Base-by-base conservation (phyloP, 495 filamentous ascomycete genomes). In the Aspergillus sclerotioniger region DNA sequence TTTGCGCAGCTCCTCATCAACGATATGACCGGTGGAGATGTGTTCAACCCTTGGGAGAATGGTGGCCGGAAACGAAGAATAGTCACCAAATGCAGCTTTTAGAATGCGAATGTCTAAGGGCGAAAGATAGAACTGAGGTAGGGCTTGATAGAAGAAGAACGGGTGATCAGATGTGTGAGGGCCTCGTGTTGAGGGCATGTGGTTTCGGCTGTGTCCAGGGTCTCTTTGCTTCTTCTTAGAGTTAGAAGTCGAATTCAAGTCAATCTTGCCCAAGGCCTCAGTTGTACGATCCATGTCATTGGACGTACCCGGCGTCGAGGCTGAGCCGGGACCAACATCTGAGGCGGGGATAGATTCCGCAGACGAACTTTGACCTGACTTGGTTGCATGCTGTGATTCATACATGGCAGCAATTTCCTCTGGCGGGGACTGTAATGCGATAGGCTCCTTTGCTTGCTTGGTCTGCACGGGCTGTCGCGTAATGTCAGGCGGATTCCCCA, bases 31-130 rank as follows among this genome's bases (percentile, higher is more conserved):
- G 1, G 89, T 91, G 3, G 90, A 93, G 12, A 98, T 89, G 67
- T 89, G 91, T 63, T 98, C 94, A 13, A 98, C 90, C 17, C 89
- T 84, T 2, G 94, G 94, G 8, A 98, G 83, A 15, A 98, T 87
- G 0, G 91, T 95, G 0, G 92, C 87, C 8, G 94, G 95, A 67
- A 98, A 96, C 8, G 78, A 72, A 3, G 84, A 79, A 70, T 93
- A 98, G 41, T 87, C 82, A 3, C 90, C 91, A 70, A 96, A 98
- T 8, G 90, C 90, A 0, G 89, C 83, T 68, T 92, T 96, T 44
- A 98, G 79, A 65, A 98, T 98, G 46, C 93, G 88, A 62, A 98
- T 98, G 67, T 98, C 94, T 9, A 98, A 83, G 7, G 94, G 85
- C 0, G 93, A 95, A 20, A 98, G 82, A 65, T 97, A 98, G 54